phyloP scores from a whole-genome alignment of 78 protist genomes.

The Salpingoeca rosetta region DNA sequence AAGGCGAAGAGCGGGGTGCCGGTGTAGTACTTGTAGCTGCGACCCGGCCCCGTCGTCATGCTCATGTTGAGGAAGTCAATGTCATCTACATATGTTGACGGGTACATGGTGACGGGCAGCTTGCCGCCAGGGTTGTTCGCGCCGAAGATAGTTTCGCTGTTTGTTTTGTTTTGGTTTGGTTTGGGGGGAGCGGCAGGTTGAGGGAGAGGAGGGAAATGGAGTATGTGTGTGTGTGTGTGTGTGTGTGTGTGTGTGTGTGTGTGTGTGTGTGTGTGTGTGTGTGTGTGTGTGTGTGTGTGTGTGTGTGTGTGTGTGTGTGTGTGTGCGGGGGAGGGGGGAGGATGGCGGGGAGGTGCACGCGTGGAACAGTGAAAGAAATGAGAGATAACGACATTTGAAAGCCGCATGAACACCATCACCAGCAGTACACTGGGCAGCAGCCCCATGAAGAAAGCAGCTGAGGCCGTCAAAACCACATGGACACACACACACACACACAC shows the following conservation, averaged over 20 bases:
- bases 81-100: neutral
- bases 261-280: neutral
- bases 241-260: neutral
- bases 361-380: too few species aligned
- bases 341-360: too few species aligned
- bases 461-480: too few species aligned
- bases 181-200: neutral
- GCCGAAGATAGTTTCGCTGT: constrained; percentile 19
- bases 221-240: neutral
- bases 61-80: neutral
- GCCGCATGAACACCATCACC: too few species aligned
- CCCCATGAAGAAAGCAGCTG: too few species aligned
- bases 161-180: too few species aligned
- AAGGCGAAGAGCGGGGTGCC: constrained; percentile 28
- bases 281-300: neutral
- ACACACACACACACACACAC: too few species aligned
- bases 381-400: too few species aligned
- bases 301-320: neutral
- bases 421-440: too few species aligned
- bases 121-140: constrained; percentile 40
- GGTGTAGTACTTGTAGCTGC: constrained; percentile 33
- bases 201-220: neutral
- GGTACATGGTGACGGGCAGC: constrained; percentile 31
- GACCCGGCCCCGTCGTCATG: constrained; percentile 12
- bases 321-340: neutral